These are phyloP conservation scores for Russula abietina DNA, from an alignment of 768 basidiomycete species.

Conservation along the genomic window DNA sequence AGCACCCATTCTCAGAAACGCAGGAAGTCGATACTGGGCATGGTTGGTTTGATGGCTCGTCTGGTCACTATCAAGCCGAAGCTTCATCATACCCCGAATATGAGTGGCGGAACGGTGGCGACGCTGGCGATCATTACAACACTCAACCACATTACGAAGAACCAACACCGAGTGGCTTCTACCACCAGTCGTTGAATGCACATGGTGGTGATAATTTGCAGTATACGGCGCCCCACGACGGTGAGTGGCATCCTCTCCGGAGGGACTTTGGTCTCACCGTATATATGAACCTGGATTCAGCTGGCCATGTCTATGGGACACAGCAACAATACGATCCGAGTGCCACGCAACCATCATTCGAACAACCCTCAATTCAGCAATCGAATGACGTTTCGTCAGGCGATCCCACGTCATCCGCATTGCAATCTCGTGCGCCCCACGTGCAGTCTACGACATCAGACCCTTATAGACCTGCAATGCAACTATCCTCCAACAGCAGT, in stretches of 20 bases:
- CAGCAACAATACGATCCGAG: constrained; percentile 9
- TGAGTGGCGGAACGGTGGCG: constrained; percentile 7
- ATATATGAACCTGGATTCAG: background rate
- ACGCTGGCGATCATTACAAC: constrained; percentile 2
- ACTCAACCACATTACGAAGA: constrained; percentile 12
- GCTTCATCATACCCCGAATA: constrained; percentile 6
- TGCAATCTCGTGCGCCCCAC: constrained; percentile 11
- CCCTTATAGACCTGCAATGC: constrained; percentile 7
- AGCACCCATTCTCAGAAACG: background rate
- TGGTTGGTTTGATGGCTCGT: constrained; percentile 5
- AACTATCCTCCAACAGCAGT: constrained; percentile 3
- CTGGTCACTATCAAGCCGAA: constrained; percentile 11
- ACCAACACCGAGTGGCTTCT: background rate
- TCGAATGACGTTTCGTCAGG: background rate
- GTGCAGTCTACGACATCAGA: constrained; percentile 1
- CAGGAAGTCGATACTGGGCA: background rate
- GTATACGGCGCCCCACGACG: constrained; percentile 9
- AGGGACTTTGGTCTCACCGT: background rate
- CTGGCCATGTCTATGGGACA: constrained; percentile 1
- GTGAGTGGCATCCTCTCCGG: constrained; percentile 10
- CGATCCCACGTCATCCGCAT: constrained; percentile 5
- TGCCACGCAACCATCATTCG: background rate
- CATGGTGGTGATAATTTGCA: constrained; percentile 2
- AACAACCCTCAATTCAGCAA: background rate
- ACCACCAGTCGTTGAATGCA: background rate